phyloP scores from a whole-genome alignment of 345 rosid genomes.

The Sisymbrium altissimum region DNA sequence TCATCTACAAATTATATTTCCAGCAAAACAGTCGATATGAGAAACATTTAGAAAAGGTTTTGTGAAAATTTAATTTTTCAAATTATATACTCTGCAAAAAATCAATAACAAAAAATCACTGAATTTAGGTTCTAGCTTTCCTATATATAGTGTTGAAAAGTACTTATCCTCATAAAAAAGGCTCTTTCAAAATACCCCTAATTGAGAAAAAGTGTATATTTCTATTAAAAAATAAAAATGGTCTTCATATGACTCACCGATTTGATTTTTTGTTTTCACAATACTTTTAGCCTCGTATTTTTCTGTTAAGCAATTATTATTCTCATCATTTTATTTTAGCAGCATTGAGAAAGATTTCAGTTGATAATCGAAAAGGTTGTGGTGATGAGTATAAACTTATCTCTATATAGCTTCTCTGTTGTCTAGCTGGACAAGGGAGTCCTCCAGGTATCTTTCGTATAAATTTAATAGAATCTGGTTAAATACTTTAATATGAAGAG shows the following conservation, averaged over 20 bases:
- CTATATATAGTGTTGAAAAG: background rate
- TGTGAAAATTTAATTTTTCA: background rate
- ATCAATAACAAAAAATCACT: background rate
- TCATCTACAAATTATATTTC: too few relatives aligned
- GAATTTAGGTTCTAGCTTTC: background rate
- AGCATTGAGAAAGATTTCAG: background rate
- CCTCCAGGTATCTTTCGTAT: background rate
- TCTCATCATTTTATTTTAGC: background rate
- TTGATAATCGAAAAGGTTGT: background rate
- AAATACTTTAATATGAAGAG: background rate
- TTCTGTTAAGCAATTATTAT: background rate
- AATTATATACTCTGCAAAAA: background rate
- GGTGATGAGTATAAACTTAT: background rate
- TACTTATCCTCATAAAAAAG: background rate
- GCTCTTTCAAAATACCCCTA: background rate
- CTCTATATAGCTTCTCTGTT: background rate
- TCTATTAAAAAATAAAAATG: background rate
- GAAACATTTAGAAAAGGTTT: background rate
- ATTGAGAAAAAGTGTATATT: background rate
- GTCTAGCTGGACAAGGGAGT: background rate
- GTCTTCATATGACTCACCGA: conserved; percentile 2
- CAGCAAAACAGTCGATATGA: background rate
- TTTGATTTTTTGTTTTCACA: background rate
- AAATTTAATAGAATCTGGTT: conserved; percentile 9
- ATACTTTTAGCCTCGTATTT: background rate